These are phyloP conservation scores for Trifolium fragiferum DNA, from an alignment of 306 rosid genomes.

Conservation along the genomic window DNA sequence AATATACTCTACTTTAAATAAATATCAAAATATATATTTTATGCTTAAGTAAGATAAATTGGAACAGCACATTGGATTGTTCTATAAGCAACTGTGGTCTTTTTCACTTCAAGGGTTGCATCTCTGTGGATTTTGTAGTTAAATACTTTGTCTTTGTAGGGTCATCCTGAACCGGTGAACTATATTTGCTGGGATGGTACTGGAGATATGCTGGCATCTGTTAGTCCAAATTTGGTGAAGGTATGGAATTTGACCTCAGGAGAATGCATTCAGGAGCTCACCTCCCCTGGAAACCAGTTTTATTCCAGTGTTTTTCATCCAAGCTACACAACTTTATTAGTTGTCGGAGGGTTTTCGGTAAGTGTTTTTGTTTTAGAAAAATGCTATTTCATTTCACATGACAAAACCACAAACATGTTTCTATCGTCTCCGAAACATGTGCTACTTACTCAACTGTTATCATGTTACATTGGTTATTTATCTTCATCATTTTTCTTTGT, in stretches of 20 bases:
- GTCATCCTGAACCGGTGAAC: slow-evolving; percentile 56
- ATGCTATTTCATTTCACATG: neutral
- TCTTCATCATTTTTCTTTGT: no score
- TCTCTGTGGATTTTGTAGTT: slow-evolving; percentile 15
- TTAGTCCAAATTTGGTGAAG: slow-evolving; percentile 56
- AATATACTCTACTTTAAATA: slow-evolving; percentile 6
- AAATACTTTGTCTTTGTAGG: slow-evolving; percentile 43
- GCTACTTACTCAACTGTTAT: no score
- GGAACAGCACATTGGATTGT: slow-evolving; percentile 9
- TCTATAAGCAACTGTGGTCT: neutral
- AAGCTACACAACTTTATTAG: slow-evolving; percentile 54
- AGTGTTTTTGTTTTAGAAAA: slow-evolving; percentile 23
- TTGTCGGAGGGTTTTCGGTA: slow-evolving; percentile 56
- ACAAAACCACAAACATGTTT: no score
- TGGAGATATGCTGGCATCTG: slow-evolving; percentile 56
- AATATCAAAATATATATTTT: slow-evolving; percentile 3
- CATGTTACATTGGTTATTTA: no score
- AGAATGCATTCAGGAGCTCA: slow-evolving; percentile 56
- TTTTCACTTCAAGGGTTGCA: slow-evolving; percentile 11
- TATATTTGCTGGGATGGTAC: slow-evolving; percentile 57
- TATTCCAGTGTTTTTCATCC: slow-evolving; percentile 63
- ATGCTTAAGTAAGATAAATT: neutral
- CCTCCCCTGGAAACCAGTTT: slow-evolving; percentile 46
- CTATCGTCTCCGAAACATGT: no score
- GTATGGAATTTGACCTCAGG: slow-evolving; percentile 55